Percentiles rank a stretch among this genome's conserved stretches.
These are phyloP conservation scores for Plectosphaerella cucumerina DNA, from an alignment of 2,329 filamentous ascomycete species.

Conservation along the genomic window DNA sequence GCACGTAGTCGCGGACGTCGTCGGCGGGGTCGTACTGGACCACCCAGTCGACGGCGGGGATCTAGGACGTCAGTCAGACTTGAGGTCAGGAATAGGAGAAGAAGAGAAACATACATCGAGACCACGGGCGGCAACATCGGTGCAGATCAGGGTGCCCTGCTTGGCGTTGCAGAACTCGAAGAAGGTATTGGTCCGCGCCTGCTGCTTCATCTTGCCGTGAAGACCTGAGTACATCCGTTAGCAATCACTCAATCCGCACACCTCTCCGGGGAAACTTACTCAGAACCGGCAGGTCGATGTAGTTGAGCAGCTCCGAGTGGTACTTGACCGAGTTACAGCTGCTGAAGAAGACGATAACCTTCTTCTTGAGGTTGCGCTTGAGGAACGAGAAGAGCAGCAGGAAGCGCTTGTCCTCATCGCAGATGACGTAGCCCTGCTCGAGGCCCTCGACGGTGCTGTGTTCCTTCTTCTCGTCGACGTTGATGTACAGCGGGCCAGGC, in stretches of 20 bases:
- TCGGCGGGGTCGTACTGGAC: slow-evolving; percentile 94
- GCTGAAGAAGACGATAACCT: slow-evolving; percentile 95
- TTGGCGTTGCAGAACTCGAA: slow-evolving; percentile 83
- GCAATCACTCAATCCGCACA: not conserved
- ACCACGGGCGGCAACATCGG: slow-evolving; percentile 91
- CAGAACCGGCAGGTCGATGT: slow-evolving; percentile 88
- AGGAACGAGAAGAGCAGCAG: slow-evolving; percentile 91
- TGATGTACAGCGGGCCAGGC: slow-evolving; percentile 91
- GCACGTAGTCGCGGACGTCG: slow-evolving; percentile 82
- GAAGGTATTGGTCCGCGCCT: slow-evolving; percentile 97
- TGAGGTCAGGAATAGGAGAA: not conserved
- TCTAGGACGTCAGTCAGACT: slow-evolving; percentile 37
- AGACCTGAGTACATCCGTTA: slow-evolving; percentile 43
- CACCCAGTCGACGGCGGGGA: slow-evolving; percentile 93
- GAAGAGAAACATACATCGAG: slow-evolving; percentile 61
- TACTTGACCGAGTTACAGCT: slow-evolving; percentile 94
- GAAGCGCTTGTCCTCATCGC: slow-evolving; percentile 91
- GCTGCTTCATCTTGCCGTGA: slow-evolving; percentile 96
- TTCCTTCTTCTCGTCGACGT: slow-evolving; percentile 86
- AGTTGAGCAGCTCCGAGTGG: slow-evolving; percentile 92
- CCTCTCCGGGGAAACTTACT: not conserved
- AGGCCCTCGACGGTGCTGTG: slow-evolving; percentile 89
- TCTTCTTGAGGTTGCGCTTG: slow-evolving; percentile 88
- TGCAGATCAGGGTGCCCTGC: slow-evolving; percentile 87
- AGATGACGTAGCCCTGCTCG: slow-evolving; percentile 93